Conservation (phyloP, 2,329 filamentous ascomycete species). For the Cytospora chrysosperma region DNA sequence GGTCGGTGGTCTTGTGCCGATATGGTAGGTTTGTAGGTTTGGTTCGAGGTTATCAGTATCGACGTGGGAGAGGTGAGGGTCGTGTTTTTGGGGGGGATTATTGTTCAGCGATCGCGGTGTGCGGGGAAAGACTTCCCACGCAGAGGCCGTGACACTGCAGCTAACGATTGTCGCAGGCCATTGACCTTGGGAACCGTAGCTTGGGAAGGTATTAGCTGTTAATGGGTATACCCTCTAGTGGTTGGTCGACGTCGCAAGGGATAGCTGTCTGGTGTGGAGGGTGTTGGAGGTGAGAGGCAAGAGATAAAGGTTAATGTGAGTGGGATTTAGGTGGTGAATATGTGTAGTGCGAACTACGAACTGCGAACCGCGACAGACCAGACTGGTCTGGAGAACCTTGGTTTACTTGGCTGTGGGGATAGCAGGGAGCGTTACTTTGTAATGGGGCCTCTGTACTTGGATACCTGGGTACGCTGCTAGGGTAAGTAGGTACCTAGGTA, state of each 20-base stretch:
- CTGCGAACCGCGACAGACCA: no score
- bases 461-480: not conserved
- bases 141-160: slow-evolving; percentile 50
- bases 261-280: not conserved
- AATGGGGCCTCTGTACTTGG: not conserved
- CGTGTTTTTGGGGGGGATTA: not conserved
- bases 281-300: not conserved
- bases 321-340: slow-evolving; percentile 5
- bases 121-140: slow-evolving; percentile 37
- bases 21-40: not conserved
- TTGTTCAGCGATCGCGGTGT: slow-evolving; percentile 29
- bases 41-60: slow-evolving; percentile 3
- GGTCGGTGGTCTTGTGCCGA: not conserved
- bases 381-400: not conserved
- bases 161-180: slow-evolving; percentile 58
- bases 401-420: not conserved
- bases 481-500: not conserved
- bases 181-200: slow-evolving; percentile 41
- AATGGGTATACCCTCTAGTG: not conserved
- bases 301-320: not conserved
- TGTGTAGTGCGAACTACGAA: not conserved
- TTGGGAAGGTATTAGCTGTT: not conserved
- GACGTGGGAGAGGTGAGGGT: slow-evolving; percentile 25
- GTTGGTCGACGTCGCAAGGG: not conserved
- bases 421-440: not conserved